Evolutionary conservation across 108 stramenopile genomes (phyloP), one percentile per base, ranked within the genome.

Genomic region (Nitzschia inconspicua): DNA sequence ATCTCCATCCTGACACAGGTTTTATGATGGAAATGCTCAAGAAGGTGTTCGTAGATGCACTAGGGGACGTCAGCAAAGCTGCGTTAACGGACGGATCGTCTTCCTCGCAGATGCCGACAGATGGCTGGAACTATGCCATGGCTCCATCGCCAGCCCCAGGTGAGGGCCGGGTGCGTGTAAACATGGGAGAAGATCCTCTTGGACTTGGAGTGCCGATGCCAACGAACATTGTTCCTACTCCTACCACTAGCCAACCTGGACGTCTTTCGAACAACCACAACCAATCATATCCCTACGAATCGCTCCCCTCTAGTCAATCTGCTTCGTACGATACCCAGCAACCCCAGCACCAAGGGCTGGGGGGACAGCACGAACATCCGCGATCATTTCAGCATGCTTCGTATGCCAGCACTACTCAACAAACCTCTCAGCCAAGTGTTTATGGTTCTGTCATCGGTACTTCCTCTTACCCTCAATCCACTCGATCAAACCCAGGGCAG

Each of bases 11-110:
- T 22, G 87, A 88, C 42, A 60, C 65, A 32, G 72, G 78, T 24
- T 84, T 88, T 43, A 84, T 84, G 58, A 35, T 80, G 11, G 87
- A 88, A 53, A 72, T 67, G 50, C 39, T 88, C 35, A 65, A 73
- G 36, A 79, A 73, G 47, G 35, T 84, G 2, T 86, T 76, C 57
- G 49, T 47, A 10, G 66, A 64, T 29, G 84, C 80, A 16, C 48
- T 86, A 30, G 84, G 84, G 5, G 84, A 81, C 37, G 56, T 86
- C 14, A 44, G 70, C 11, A 75, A 66, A 46, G 47, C 61, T 30
- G 19, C 58, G 23, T 30, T 59, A 6, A 25, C 32, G 6, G 41
- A 48, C 9, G 30, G n/a, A 7, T 34, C 26, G 3, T 1, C 40
- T 23, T 35, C 30, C 24, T 36, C 36, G 4, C 2, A 20, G 14